Base-by-base conservation (phyloP, 1,139 yeast species). In the Candida sp. region DNA sequence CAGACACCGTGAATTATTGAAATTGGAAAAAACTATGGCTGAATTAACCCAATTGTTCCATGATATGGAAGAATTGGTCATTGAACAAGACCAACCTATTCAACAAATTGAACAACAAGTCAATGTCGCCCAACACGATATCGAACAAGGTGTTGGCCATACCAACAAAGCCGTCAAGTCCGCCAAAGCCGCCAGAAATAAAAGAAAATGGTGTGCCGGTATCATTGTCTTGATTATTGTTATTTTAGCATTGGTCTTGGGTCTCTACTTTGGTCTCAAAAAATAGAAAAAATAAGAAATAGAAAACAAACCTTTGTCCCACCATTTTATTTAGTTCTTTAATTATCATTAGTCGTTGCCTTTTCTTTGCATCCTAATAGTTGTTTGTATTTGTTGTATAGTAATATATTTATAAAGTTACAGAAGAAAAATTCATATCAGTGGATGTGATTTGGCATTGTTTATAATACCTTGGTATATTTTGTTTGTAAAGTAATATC, bases 31-130 rank as follows among this genome's bases (percentile, higher is more conserved):
- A 69, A 87, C 97, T 46, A 89, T 95, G 88, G 90, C 95, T 38
- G 99, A 93, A 69, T 81, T 93, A 64, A 89, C 96, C 38, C 96
- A 88, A 70, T 79, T 93, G 60, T 90, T 95, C 75, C 87, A 85
- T 58, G 99, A 93, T 63, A 89, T 93, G 96, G 97, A 93, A 70
- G 90, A 89, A 60, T 76, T 93, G 68, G 97, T 93, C 43, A 90
- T 93, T 56, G 97, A 91, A 68, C 99, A 93, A 73, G 97, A 90
- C 64, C 91, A 83, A 56, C 84, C 87, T 48, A 84, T 93, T 53
- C 87, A 85, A 58, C 87, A 82, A 60, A 84, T 90, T 55, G 91
- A 88, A 63, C 82, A 87, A 54, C 87, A 88, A 58, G 88, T 91
- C 45, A 82, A 75, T 44, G 77, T 76, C 44, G 98, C 97, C 33